Base-by-base conservation (phyloP, 2,329 filamentous ascomycete species). In the Microsporum audouinii region DNA sequence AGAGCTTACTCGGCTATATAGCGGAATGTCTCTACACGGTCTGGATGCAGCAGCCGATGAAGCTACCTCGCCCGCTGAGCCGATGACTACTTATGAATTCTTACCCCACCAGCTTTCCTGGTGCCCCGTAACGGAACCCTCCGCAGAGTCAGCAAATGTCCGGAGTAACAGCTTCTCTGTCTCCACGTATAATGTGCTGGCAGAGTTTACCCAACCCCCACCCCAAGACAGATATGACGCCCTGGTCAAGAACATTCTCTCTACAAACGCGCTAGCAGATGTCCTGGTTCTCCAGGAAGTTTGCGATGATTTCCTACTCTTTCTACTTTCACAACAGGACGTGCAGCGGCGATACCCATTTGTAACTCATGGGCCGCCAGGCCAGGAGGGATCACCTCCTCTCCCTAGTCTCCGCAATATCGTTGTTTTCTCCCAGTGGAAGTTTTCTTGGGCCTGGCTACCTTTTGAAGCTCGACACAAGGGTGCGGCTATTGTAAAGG, bases 331-430 rank as follows among this genome's bases (percentile, higher is more conserved):
- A 2, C 69, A 82, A 60, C 62, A 71, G 1, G 66, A 71, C 1
- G 73, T 87, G 29, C 76, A 76, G 33, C 65, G 70, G 8, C 71
- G 69, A 1, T 87, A 85, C 64, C 76, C 79, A 1, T 87, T 80
- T 67, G 71, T 74, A n/a, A 83, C 82, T 1, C 79, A 85, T 67
- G 82, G 78, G 0, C 81, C 83, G 0, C 82, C 84, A 0, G 68
- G 73, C 5, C 79, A 85, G 63, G 31, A 68, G 2, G 77, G 79
- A 10, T 71, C 82, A 57, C 79, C 78, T 1, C 82, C 84, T 2
- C 74, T 88, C 12, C 80, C 83, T 0, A 85, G 79, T 63, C 74
- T 84, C 57, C 77, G 84, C 5, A 88, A 88, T 64, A 73, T 83
- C 6, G 78, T 87, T 6, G 77, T 86, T 3, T 68, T 88, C 5